Evolutionary conservation across 2,329 filamentous ascomycete genomes (phyloP), one percentile per base, ranked within the genome.

Genomic region (Botrytis squamosa): DNA sequence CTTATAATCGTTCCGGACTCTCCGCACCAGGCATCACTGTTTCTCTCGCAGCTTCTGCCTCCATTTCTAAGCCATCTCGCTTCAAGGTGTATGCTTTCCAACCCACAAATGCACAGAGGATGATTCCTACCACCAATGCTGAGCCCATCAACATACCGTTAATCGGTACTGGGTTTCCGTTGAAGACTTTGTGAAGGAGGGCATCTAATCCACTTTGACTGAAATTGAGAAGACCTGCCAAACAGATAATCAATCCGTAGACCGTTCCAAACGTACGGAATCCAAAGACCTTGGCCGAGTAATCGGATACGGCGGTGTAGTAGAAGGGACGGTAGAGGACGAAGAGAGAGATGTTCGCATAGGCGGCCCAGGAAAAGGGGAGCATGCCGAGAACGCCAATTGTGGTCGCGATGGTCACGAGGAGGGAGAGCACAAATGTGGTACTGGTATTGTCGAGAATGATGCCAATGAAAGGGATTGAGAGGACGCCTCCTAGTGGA

Each of bases 241-340:
- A 84, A 82, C 93, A 97, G 78, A 97, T 97, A 77, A 97, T 92
- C 33, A 95, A 87, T 18, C 94, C 94, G 82, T 97, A 97, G n/a
- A 98, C 94, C 73, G 93, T 97, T 64, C 94, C 95, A 78, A 97
- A 97, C 0, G 94, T 97, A 75, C 90, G 88, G 83, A 97, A 97
- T 25, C 94, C 94, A 81, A 97, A 97, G 52, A 97, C 94, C 83
- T 97, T 97, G 75, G 93, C 94, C 33, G 90, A 89, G 82, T 97
- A 97, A 83, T 97, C 94, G 74, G 92, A 95, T 74, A 97, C 93
- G 12, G 93, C 90, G 0, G 94, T 97, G 84, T 97, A 97, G 83
- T 97, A 98, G 44, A 97, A 90, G 0, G 95, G 94, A 0, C 94
- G 89, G 80, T 96, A 95, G 36, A 97, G 82, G 18, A 96, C 93